phyloP scores from a whole-genome alignment of 805 yeast species.

The Kodamaea neixiangensis region DNA sequence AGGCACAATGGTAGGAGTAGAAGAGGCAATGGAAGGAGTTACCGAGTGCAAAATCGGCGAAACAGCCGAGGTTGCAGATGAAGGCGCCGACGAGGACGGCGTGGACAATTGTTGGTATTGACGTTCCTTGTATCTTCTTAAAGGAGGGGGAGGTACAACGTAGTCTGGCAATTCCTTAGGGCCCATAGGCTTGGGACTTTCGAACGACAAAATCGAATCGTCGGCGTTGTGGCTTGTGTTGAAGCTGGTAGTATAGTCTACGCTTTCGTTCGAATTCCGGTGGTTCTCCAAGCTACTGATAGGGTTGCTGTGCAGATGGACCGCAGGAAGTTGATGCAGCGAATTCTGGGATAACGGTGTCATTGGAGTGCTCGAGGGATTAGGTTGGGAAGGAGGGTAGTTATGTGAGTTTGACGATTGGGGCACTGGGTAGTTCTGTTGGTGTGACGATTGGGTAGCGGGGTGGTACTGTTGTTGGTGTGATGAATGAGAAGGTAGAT shows the following conservation, averaged over 20 bases:
- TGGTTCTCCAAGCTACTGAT: background rate
- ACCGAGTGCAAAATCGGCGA: background rate
- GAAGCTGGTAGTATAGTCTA: background rate
- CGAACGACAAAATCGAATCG: slow-evolving; percentile 26
- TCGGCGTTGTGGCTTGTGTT: slow-evolving; percentile 12
- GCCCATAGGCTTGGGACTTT: slow-evolving; percentile 42
- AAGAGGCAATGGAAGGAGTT: background rate
- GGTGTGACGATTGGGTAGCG: too few relatives aligned
- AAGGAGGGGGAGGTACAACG: slow-evolving; percentile 10
- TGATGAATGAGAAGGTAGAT: too few relatives aligned
- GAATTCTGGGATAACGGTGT: background rate
- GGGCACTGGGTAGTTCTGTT: too few relatives aligned
- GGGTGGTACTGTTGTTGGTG: too few relatives aligned
- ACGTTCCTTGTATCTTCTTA: background rate
- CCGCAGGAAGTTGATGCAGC: background rate
- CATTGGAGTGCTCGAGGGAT: background rate
- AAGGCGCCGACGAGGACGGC: background rate
- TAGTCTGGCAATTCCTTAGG: slow-evolving; percentile 42
- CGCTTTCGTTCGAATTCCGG: background rate
- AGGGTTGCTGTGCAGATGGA: background rate
- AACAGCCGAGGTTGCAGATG: background rate
- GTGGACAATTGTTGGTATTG: slow-evolving; percentile 1
- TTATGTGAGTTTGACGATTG: too few relatives aligned
- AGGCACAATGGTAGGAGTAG: background rate
- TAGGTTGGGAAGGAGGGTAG: too few relatives aligned